phyloP scores from a whole-genome alignment of 192 early-diverging fungal species.

The Coemansia guatemalensis region DNA sequence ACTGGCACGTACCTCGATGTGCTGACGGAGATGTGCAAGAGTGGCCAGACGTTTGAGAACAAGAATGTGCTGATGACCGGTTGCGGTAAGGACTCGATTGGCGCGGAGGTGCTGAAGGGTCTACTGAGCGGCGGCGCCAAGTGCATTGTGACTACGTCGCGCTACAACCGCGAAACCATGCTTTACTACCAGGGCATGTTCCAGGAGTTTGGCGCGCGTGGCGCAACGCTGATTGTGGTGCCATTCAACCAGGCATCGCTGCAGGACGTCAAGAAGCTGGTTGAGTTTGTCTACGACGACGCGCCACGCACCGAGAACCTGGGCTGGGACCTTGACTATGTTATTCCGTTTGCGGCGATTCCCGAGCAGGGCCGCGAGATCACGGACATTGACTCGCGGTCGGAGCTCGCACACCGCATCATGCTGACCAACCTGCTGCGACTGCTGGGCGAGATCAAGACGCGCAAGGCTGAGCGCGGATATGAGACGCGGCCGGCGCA shows the following conservation, averaged over 20 bases:
- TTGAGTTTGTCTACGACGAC: constrained; percentile 87
- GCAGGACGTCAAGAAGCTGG: constrained; percentile 78
- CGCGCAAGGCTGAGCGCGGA: constrained; percentile 76
- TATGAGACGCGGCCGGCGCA: constrained; percentile 90
- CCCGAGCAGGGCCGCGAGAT: constrained; percentile 88
- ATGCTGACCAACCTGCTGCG: constrained; percentile 95
- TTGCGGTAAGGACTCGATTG: constrained; percentile 90
- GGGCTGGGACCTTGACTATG: constrained; percentile 90
- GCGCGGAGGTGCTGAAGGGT: constrained; percentile 87
- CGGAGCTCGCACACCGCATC: constrained; percentile 91
- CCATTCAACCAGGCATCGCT: constrained; percentile 94
- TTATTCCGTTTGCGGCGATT: constrained; percentile 95
- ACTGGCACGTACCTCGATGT: too few relatives aligned
- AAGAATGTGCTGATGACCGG: constrained; percentile 88
- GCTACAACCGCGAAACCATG: constrained; percentile 80
- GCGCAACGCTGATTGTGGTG: constrained; percentile 83
- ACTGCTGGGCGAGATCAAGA: constrained; percentile 85
- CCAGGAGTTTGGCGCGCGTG: constrained; percentile 85
- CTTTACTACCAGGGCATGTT: constrained; percentile 93
- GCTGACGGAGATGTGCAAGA: constrained; percentile 72
- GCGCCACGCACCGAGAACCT: constrained; percentile 65
- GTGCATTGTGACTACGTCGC: constrained; percentile 85
- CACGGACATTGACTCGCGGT: constrained; percentile 81
- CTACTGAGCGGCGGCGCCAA: constrained; percentile 79
- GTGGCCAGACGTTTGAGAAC: constrained; percentile 84